These are phyloP conservation scores for Penicillium diatomitis DNA, from an alignment of 495 filamentous ascomycete species.

Conservation along the genomic window DNA sequence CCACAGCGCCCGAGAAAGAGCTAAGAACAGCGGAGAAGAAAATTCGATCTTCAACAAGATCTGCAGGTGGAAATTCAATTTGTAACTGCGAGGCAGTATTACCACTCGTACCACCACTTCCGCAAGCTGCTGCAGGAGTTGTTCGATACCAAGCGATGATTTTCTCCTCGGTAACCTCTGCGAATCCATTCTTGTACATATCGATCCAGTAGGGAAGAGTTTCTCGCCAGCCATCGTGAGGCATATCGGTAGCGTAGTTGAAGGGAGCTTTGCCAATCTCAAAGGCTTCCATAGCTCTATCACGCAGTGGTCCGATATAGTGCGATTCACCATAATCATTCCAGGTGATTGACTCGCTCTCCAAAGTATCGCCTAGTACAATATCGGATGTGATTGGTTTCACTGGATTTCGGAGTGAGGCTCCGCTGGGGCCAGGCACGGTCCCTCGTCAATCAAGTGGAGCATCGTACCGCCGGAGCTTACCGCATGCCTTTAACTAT, in stretches of 20 bases:
- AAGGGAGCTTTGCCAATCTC: not conserved
- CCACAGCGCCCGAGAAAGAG: not conserved
- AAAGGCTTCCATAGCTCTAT: not conserved
- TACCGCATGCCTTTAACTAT: too few relatives aligned
- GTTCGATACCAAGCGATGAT: not conserved
- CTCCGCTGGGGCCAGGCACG: too few relatives aligned
- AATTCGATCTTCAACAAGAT: not conserved
- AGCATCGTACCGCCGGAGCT: too few relatives aligned
- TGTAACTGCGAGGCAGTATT: not conserved
- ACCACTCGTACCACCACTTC: not conserved
- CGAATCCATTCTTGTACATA: not conserved
- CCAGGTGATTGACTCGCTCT: not conserved
- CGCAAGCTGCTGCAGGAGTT: not conserved
- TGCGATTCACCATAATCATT: not conserved
- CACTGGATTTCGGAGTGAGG: too few relatives aligned
- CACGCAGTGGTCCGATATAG: not conserved
- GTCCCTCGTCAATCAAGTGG: too few relatives aligned
- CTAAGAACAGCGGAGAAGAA: not conserved
- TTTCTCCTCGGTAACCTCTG: not conserved
- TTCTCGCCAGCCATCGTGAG: not conserved
- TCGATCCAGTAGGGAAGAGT: not conserved
- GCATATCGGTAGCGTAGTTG: not conserved
- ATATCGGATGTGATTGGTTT: too few relatives aligned
- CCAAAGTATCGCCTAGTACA: too few relatives aligned
- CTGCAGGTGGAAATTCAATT: not conserved